Percentiles rank a stretch among this genome's conserved stretches.
Evolutionary conservation across 2,329 filamentous ascomycete species (phyloP).

Genomic region (Aspergillus latus): DNA sequence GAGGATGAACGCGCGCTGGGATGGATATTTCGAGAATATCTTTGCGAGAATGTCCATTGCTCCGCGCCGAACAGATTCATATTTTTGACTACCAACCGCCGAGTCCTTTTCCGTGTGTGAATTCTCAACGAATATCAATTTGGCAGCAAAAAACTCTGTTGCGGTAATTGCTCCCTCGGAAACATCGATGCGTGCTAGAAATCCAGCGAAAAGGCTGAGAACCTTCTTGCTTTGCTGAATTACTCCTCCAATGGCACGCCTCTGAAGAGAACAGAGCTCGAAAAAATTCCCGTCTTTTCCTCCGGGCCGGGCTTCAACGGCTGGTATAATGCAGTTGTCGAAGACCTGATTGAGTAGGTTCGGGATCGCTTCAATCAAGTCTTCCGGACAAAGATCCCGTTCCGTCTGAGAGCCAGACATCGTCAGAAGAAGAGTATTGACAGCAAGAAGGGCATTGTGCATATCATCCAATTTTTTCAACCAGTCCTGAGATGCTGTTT

Average conservation of each 20-base stretch:
- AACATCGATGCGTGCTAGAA: conserved; percentile 80
- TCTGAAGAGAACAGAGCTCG: conserved; percentile 65
- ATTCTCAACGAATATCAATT: conserved; percentile 91
- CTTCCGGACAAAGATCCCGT: conserved; percentile 86
- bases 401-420: conserved; percentile 85
- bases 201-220: conserved; percentile 69
- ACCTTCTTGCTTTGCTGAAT: conserved; percentile 73
- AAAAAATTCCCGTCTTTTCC: conserved; percentile 65
- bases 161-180: conserved; percentile 82
- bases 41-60: conserved; percentile 94
- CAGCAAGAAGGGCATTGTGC: conserved; percentile 73
- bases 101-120: conserved; percentile 86
- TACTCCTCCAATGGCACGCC: conserved; percentile 64
- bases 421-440: conserved; percentile 75
- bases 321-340: conserved; percentile 77
- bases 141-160: conserved; percentile 77
- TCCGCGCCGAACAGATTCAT: conserved; percentile 83
- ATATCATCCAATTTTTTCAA: conserved; percentile 65
- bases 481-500: conserved; percentile 70
- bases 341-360: conserved; percentile 73
- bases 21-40: conserved; percentile 81
- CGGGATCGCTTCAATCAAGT: conserved; percentile 73
- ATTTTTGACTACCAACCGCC: conserved; percentile 77
- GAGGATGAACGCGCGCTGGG: conserved; percentile 79
- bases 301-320: conserved; percentile 73